Base-by-base conservation (phyloP, 2,329 filamentous ascomycete species). In the Xylaria sp. region DNA sequence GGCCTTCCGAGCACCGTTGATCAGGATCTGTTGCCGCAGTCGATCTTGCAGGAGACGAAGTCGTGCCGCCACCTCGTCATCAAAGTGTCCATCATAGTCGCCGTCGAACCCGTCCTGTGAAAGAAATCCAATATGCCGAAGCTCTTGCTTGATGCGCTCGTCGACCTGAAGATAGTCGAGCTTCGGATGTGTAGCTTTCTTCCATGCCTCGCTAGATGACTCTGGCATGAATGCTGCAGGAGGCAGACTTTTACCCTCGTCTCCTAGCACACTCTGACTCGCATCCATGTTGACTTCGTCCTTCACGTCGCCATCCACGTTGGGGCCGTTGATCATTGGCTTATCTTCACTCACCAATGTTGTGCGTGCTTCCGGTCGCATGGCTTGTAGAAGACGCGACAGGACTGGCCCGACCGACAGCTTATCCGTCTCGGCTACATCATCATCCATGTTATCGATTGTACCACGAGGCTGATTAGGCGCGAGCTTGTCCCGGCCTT, bases 11-110 rank as follows among this genome's bases (percentile, higher is more conserved):
- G 93, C 91, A 46, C 92, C 93, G 73, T 99, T 99, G 74, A 90
- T 79, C 58, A 96, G 85, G 73, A 90, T 89, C 71, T 94, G 88
- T 60, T 92, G 86, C 66, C 91, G 89, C 2, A 99, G 82, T 55
- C 91, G 87, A 55, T 83, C 80, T 71, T 99, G 94, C 1, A 99
- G 80, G 23, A 91, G 85, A 9, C 94, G 91, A 19, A 99, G 79
- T 18, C 94, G 89, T 53, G 91, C 92, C 5, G 92, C 91, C 46
- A 99, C 90, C 73, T 97, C 93, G 72, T 99, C 94, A 71, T 99
- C 94, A 67, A 87, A 92, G 72, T 96, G 91, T 0, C 86, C 88
- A 68, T 96, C 91, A 74, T 92, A 97, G 65, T 96, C 90, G 9
- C 89, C 87, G 42, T 81, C 79, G 49, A 79, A 79, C 2, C 74